These are phyloP conservation scores for Harringtonia lauricola DNA, from an alignment of 2,329 filamentous ascomycete genomes.

Conservation along the genomic window DNA sequence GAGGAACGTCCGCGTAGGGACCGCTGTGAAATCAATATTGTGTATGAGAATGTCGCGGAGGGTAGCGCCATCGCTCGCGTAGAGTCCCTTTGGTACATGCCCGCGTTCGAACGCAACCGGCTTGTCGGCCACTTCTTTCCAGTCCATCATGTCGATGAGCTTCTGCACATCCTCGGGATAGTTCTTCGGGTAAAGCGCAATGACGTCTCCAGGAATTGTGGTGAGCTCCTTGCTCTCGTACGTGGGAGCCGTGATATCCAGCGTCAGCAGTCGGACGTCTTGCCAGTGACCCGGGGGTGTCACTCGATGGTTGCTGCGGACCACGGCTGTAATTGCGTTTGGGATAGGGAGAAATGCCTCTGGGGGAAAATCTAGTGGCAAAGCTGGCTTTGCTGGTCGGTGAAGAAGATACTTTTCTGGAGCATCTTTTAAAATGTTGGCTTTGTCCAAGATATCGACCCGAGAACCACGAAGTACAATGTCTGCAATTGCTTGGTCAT, in stretches of 20 bases:
- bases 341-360: slow-evolving; percentile 43
- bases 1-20: slow-evolving; percentile 83
- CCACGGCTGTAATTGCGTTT: slow-evolving; percentile 39
- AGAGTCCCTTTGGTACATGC: slow-evolving; percentile 5
- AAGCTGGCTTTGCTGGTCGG: not conserved
- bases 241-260: slow-evolving; percentile 32
- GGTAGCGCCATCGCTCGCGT: slow-evolving; percentile 33
- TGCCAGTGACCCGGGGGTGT: slow-evolving; percentile 79
- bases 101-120: slow-evolving; percentile 42
- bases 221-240: slow-evolving; percentile 12
- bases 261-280: slow-evolving; percentile 73
- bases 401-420: slow-evolving; percentile 22
- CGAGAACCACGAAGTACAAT: slow-evolving; percentile 8
- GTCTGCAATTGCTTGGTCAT: slow-evolving; percentile 10
- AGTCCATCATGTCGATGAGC: slow-evolving; percentile 69
- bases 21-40: slow-evolving; percentile 80
- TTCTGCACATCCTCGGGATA: slow-evolving; percentile 68
- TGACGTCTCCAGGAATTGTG: slow-evolving; percentile 62
- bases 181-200: slow-evolving; percentile 81
- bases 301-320: slow-evolving; percentile 59
- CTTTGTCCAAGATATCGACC: slow-evolving; percentile 20
- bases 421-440: slow-evolving; percentile 24
- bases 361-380: slow-evolving; percentile 13
- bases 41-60: slow-evolving; percentile 68
- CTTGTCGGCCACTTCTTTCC: slow-evolving; percentile 61